Conservation (phyloP, 2,329 filamentous ascomycete genomes). For the Teratosphaeria pseudoeucalypti region DNA sequence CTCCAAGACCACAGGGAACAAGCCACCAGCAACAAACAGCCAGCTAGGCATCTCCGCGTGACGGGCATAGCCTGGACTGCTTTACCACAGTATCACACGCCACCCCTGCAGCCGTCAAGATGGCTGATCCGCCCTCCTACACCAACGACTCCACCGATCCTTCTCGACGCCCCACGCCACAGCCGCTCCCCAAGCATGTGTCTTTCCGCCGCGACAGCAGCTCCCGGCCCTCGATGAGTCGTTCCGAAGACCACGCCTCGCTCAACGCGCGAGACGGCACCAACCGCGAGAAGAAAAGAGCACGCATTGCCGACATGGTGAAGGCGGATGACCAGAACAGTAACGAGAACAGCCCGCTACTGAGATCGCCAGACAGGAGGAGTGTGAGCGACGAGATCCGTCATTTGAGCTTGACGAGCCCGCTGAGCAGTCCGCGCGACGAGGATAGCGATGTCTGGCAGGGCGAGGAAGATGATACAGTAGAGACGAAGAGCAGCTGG, state of each 20-base stretch:
- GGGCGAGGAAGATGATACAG: constrained; percentile 4
- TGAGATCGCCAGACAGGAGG: constrained; percentile 6
- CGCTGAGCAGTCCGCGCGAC: neutral
- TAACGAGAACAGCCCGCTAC: constrained; percentile 23
- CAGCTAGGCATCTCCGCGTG: neutral
- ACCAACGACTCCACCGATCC: constrained; percentile 1
- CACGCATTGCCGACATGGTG: constrained; percentile 1
- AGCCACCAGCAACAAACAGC: neutral
- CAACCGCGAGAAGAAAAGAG: neutral
- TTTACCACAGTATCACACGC: neutral
- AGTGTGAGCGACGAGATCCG: constrained; percentile 13
- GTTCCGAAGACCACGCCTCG: neutral
- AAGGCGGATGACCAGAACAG: constrained; percentile 10
- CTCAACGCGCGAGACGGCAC: constrained; percentile 1
- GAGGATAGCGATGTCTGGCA: neutral
- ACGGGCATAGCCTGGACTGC: neutral
- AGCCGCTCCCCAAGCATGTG: constrained; percentile 11
- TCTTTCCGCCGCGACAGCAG: constrained; percentile 9
- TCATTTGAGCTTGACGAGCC: constrained; percentile 1
- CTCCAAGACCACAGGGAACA: neutral
- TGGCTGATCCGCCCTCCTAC: constrained; percentile 4
- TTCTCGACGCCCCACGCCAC: constrained; percentile 5
- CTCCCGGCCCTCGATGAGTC: constrained; percentile 4
- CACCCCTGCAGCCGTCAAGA: neutral
- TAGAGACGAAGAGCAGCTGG: constrained; percentile 60